These are phyloP conservation scores for Gastrolobium villosum DNA, from an alignment of 306 rosid genomes.

Conservation along the genomic window DNA sequence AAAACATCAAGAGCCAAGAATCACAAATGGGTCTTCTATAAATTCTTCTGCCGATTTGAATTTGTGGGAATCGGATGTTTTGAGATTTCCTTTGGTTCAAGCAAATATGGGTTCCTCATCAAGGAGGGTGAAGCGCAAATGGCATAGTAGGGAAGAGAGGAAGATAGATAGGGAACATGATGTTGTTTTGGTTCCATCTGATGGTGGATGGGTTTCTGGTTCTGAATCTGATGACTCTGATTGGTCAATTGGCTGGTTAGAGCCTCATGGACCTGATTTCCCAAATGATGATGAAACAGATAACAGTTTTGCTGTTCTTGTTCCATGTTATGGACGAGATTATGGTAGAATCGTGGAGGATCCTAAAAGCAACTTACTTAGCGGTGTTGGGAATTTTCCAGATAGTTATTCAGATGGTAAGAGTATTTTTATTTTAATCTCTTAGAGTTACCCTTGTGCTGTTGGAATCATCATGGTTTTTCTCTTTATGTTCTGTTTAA, in stretches of 20 bases:
- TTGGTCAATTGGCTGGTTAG: conserved; percentile 98
- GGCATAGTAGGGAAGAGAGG: conserved; percentile 92
- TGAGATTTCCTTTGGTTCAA: conserved; percentile 74
- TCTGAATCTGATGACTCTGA: conserved; percentile 93
- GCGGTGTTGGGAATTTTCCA: conserved; percentile 68
- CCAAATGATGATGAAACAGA: conserved; percentile 85
- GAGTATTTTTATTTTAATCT: conserved; percentile 42
- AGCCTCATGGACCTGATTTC: conserved; percentile 95
- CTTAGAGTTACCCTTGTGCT: conserved; percentile 8
- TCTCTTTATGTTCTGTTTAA: neutral
- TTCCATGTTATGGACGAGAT: conserved; percentile 83
- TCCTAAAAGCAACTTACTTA: conserved; percentile 56
- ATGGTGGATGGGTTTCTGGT: conserved; percentile 88
- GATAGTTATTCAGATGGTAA: conserved; percentile 83
- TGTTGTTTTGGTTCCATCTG: conserved; percentile 93
- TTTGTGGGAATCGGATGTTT: conserved; percentile 75
- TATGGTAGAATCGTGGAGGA: conserved; percentile 58
- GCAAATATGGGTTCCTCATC: conserved; percentile 70
- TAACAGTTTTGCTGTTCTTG: conserved; percentile 90
- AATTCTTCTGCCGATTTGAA: conserved; percentile 65
- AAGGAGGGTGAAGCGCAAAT: conserved; percentile 82
- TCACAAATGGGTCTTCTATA: conserved; percentile 61
- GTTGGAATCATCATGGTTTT: conserved; percentile 19
- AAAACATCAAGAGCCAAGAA: conserved; percentile 77
- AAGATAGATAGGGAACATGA: conserved; percentile 85